phyloP scores from a whole-genome alignment of 2,329 filamentous ascomycete species.

The Ceratocystis alfenasii region DNA sequence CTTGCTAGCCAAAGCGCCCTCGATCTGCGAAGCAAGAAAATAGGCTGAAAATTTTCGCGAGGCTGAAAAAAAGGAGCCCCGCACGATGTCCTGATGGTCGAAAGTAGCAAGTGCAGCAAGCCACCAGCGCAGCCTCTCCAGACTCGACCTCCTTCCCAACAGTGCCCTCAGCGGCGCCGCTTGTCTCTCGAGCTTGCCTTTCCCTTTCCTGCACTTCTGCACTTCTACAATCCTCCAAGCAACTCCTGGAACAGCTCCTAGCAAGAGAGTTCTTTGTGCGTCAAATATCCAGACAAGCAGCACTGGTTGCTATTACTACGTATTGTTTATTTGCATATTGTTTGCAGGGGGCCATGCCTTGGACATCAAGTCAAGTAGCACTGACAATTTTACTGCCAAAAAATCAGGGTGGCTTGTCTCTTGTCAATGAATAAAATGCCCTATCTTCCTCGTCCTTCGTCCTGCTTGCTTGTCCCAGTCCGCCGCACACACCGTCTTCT shows the following conservation, averaged over 20 bases:
- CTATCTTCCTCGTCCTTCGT: not conserved
- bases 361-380: not conserved
- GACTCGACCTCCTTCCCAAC: too few relatives aligned
- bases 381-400: slow-evolving; percentile 1
- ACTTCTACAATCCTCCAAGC: not conserved
- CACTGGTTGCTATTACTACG: not conserved
- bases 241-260: not conserved
- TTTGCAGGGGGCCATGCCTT: not conserved
- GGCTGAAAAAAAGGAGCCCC: too few relatives aligned
- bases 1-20: too few relatives aligned
- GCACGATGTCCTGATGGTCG: too few relatives aligned
- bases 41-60: too few relatives aligned
- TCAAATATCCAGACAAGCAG: not conserved
- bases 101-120: too few relatives aligned
- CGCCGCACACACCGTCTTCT: not conserved
- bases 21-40: too few relatives aligned
- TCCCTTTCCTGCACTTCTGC: not conserved
- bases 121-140: too few relatives aligned
- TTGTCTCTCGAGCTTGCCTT: too few relatives aligned
- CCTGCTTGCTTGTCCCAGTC: not conserved
- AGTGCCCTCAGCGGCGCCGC: too few relatives aligned
- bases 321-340: not conserved
- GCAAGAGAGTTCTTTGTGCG: not conserved
- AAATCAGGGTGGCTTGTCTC: not conserved
- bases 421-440: not conserved